phyloP scores from a whole-genome alignment of 305 asterid genomes.

The Salvia sclarea region DNA sequence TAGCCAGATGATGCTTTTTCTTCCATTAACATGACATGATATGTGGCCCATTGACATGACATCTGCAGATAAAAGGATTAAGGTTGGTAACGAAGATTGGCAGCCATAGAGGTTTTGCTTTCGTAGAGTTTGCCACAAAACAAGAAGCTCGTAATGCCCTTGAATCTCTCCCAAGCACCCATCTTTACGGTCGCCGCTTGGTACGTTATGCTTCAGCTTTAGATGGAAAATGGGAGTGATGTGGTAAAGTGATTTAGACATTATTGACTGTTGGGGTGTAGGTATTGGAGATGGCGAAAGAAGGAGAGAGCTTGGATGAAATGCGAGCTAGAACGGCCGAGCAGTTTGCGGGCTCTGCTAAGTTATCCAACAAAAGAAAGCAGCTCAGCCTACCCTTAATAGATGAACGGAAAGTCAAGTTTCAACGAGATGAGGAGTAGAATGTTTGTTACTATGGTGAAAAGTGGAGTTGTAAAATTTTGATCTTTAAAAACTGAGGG shows the following conservation, averaged over 20 bases:
- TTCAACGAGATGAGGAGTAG: constrained; percentile 48
- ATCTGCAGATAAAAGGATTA: constrained; percentile 76
- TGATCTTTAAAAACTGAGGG: neutral
- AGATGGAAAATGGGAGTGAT: neutral
- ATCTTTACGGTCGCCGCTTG: constrained; percentile 95
- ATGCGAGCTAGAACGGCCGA: constrained; percentile 80
- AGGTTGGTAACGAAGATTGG: constrained; percentile 78
- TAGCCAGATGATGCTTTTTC: neutral
- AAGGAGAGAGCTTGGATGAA: constrained; percentile 89
- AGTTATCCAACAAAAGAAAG: constrained; percentile 70
- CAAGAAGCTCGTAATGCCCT: constrained; percentile 91
- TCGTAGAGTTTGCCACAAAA: constrained; percentile 80
- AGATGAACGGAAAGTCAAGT: constrained; percentile 59
- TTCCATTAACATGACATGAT: neutral
- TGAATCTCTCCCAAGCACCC: constrained; percentile 72
- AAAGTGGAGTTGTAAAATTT: neutral
- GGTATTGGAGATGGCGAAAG: constrained; percentile 95
- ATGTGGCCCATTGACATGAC: too few species aligned
- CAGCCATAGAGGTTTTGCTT: constrained; percentile 92
- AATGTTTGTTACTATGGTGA: neutral
- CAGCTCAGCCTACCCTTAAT: constrained; percentile 45
- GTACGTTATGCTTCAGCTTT: constrained; percentile 43
- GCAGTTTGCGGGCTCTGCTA: constrained; percentile 58
- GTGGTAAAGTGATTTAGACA: neutral
- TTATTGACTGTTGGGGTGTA: constrained; percentile 33